These are phyloP conservation scores for Aspergillus bridgeri DNA, from an alignment of 495 filamentous ascomycete species.

Conservation along the genomic window DNA sequence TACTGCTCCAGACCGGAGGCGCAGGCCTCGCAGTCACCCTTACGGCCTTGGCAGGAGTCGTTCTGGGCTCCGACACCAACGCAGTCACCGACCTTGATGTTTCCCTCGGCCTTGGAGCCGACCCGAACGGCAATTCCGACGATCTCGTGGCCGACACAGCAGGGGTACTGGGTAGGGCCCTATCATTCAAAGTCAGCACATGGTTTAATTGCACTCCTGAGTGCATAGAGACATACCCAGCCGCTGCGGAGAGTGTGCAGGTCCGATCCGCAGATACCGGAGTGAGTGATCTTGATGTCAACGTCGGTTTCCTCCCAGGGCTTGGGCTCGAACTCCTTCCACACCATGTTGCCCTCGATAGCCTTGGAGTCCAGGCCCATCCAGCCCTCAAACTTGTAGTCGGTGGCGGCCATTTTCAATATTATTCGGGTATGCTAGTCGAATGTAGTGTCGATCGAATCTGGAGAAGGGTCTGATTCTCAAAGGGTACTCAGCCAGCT, in stretches of 20 bases:
- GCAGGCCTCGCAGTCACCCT: slow-evolving; percentile 61
- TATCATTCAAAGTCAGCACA: slow-evolving; percentile 4
- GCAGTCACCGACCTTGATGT: slow-evolving; percentile 71
- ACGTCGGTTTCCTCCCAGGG: slow-evolving; percentile 70
- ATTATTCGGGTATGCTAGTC: not conserved
- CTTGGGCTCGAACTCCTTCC: slow-evolving; percentile 70
- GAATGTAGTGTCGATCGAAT: not conserved
- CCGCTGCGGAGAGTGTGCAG: slow-evolving; percentile 64
- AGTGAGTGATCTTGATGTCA: slow-evolving; percentile 31
- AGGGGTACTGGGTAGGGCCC: slow-evolving; percentile 56
- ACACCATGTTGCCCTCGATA: slow-evolving; percentile 66
- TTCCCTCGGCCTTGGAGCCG: slow-evolving; percentile 54
- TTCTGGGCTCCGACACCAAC: slow-evolving; percentile 78
- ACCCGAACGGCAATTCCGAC: slow-evolving; percentile 72
- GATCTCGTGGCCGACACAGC: slow-evolving; percentile 74
- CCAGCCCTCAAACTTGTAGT: slow-evolving; percentile 71
- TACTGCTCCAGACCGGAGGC: slow-evolving; percentile 53
- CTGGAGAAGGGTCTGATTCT: not conserved
- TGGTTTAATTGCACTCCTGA: not conserved
- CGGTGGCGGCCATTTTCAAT: slow-evolving; percentile 8
- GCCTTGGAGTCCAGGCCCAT: slow-evolving; percentile 50
- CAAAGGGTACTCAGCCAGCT: not conserved
- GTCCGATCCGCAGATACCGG: slow-evolving; percentile 45
- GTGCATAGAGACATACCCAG: slow-evolving; percentile 43
- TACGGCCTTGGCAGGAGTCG: slow-evolving; percentile 53